A percentile compares a stretch with the other conserved stretches of the same genome.
phyloP scores from a whole-genome alignment of 2,329 filamentous ascomycete genomes.

The Raffaelea ambrosiae region DNA sequence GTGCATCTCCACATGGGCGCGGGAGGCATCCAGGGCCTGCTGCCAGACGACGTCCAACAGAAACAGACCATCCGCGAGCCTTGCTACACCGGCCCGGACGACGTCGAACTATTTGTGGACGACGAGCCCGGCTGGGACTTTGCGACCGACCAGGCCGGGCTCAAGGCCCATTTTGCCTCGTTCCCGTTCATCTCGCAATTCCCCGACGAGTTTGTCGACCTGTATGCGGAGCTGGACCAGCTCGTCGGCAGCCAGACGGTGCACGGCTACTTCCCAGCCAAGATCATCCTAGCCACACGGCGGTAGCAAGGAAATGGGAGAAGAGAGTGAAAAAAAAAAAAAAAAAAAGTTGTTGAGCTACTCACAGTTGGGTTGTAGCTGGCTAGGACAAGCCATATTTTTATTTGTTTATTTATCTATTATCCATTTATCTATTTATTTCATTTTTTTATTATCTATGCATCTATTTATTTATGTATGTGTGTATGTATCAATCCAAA shows the following conservation, averaged over 20 bases:
- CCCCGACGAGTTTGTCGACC: neutral
- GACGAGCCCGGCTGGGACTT: neutral
- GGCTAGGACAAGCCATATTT: too few species aligned
- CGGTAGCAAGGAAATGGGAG: too few species aligned
- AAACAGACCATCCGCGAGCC: neutral
- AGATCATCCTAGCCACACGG: neutral
- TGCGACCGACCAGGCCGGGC: neutral
- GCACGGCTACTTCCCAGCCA: neutral
- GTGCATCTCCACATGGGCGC: neutral
- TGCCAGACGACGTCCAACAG: neutral
- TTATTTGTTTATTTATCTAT: too few species aligned
- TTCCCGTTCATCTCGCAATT: neutral
- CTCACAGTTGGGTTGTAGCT: too few species aligned
- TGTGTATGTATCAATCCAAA: too few species aligned
- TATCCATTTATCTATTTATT: too few species aligned
- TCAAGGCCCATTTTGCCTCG: neutral
- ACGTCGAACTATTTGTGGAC: neutral
- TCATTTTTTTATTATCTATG: too few species aligned
- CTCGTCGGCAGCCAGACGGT: neutral
- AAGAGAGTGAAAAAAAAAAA: too few species aligned
- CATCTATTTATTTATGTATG: too few species aligned
- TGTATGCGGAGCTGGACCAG: neutral
- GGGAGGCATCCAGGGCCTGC: neutral
- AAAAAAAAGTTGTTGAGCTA: too few species aligned
- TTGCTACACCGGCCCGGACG: neutral